Conservation (phyloP, 2,329 filamentous ascomycete genomes). For the Ceratocystis variospora region DNA sequence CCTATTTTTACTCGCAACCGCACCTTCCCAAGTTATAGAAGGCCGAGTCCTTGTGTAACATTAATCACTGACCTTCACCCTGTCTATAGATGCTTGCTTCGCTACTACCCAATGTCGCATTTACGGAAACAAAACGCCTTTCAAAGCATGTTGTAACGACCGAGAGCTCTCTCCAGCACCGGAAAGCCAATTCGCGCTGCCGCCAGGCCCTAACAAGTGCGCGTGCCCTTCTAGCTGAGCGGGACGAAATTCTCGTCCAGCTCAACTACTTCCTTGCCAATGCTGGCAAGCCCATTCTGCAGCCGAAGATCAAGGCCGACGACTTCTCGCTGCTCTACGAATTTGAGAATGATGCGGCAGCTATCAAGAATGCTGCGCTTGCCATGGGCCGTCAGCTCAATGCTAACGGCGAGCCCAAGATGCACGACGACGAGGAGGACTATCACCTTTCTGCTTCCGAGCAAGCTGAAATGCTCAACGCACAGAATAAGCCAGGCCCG, state of each 20-base stretch:
- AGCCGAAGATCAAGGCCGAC: background rate
- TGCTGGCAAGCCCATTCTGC: background rate
- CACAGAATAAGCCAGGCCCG: background rate
- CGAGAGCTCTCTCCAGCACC: constrained; percentile 23
- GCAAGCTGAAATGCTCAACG: background rate
- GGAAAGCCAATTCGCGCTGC: constrained; percentile 21
- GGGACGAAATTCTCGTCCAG: constrained; percentile 24
- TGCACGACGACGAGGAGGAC: background rate
- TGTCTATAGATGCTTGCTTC: constrained; percentile 26
- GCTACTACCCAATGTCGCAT: constrained; percentile 26
- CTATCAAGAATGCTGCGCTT: background rate
- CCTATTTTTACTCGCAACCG: background rate
- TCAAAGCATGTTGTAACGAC: constrained; percentile 29
- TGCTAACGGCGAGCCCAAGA: constrained; percentile 6
- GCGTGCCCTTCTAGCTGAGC: constrained; percentile 22
- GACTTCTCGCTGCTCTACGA: constrained; percentile 1
- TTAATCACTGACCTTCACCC: background rate
- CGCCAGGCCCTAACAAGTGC: constrained; percentile 21
- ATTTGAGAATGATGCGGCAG: background rate
- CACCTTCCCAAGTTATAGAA: background rate
- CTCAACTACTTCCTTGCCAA: constrained; percentile 23
- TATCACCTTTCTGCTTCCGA: background rate
- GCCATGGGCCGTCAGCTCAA: constrained; percentile 4
- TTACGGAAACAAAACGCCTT: constrained; percentile 27
- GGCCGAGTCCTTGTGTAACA: constrained; percentile 11